A percentile compares a stretch with the other conserved stretches of the same genome.
phyloP scores from a whole-genome alignment of 2,329 filamentous ascomycete genomes.

The Claviceps monticola region DNA sequence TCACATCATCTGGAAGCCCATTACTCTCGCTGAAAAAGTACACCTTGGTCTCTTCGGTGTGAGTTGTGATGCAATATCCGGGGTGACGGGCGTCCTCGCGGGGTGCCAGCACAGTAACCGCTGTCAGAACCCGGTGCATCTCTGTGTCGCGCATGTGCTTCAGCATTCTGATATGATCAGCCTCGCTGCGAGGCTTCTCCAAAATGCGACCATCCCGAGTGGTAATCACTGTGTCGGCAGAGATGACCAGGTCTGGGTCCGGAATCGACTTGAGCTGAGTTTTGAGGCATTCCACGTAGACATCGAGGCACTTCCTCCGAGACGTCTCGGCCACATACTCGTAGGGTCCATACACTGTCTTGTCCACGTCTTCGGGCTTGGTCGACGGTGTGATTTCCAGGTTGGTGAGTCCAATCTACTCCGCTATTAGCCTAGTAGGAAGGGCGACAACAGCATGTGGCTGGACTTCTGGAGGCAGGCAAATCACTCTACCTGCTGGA shows the following conservation, averaged over 20 bases:
- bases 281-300: slow-evolving; percentile 39
- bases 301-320: slow-evolving; percentile 64
- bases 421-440: slow-evolving; percentile 6
- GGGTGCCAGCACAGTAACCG: slow-evolving; percentile 71
- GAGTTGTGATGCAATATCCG: slow-evolving; percentile 68
- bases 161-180: slow-evolving; percentile 74
- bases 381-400: slow-evolving; percentile 75
- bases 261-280: slow-evolving; percentile 28
- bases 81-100: slow-evolving; percentile 67
- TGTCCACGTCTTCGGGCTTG: slow-evolving; percentile 74
- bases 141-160: slow-evolving; percentile 64
- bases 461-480: not conserved
- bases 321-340: slow-evolving; percentile 89
- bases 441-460: no score
- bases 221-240: slow-evolving; percentile 84
- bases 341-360: slow-evolving; percentile 57
- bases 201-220: slow-evolving; percentile 62
- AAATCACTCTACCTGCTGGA: slow-evolving; percentile 45
- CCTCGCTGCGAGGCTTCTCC: slow-evolving; percentile 78
- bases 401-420: slow-evolving; percentile 62
- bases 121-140: slow-evolving; percentile 73
- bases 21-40: slow-evolving; percentile 56
- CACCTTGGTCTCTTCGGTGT: slow-evolving; percentile 87
- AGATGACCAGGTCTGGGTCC: slow-evolving; percentile 75
- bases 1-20: slow-evolving; percentile 60